Percentiles rank a stretch among this genome's conserved stretches.
phyloP scores from a whole-genome alignment of 495 filamentous ascomycete species.

The Hypomontagnella monticulosa region DNA sequence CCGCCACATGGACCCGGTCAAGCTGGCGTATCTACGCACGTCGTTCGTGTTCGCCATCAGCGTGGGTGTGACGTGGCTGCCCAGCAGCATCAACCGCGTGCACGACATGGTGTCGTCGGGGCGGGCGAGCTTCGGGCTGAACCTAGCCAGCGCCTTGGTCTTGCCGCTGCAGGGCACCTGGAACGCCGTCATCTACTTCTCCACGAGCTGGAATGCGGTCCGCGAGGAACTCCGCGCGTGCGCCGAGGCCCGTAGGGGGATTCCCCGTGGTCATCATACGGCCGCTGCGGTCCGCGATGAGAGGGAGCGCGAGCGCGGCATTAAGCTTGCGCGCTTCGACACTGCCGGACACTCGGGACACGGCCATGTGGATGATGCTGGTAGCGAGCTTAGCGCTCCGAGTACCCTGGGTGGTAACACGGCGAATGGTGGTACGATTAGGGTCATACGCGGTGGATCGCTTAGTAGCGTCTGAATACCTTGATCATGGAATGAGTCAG shows the following conservation, averaged over 20 bases:
- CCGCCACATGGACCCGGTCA: conserved; percentile 64
- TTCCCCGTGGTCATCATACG: conserved; percentile 47
- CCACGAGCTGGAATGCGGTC: conserved; percentile 60
- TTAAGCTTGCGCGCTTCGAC: conserved; percentile 61
- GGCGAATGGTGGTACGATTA: conserved; percentile 23
- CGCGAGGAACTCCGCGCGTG: conserved; percentile 44
- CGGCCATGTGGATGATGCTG: conserved; percentile 25
- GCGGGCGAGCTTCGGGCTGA: conserved; percentile 69
- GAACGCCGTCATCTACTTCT: conserved; percentile 82
- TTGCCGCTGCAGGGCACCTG: conserved; percentile 87
- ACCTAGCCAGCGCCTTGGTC: conserved; percentile 75
- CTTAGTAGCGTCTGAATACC: conserved; percentile 19
- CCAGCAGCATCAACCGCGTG: conserved; percentile 79
- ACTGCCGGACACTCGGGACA: conserved; percentile 5
- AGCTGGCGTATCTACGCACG: conserved; percentile 80
- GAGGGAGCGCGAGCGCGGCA: conserved; percentile 77
- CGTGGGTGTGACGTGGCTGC: conserved; percentile 84
- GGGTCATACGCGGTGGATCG: conserved; percentile 38
- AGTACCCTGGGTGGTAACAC: conserved; percentile 21
- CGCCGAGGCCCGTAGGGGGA: conserved; percentile 22
- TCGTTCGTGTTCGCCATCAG: conserved; percentile 84
- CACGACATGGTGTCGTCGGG: conserved; percentile 70
- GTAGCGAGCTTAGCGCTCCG: conserved; percentile 38
- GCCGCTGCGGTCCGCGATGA: conserved; percentile 81
- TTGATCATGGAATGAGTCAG: no score